A percentile compares a stretch with the other conserved stretches of the same genome.
Conservation (phyloP, 495 filamentous ascomycete genomes). For the Penicillium daleae region DNA sequence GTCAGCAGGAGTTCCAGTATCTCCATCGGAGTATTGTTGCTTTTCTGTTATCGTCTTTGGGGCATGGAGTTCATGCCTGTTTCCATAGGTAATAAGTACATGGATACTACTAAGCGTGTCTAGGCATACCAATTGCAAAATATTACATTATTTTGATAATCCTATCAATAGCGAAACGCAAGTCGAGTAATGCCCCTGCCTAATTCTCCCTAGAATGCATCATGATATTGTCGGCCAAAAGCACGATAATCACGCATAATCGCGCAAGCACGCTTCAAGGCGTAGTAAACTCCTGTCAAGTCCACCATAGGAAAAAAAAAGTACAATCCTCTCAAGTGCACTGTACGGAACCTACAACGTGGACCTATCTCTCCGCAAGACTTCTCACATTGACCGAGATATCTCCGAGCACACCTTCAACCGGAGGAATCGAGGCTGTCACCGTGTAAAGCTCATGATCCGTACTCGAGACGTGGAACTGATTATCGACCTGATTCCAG, state of each 20-base stretch:
- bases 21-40: too few relatives aligned
- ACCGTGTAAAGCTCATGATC: slow-evolving; percentile 11
- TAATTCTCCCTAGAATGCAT: background rate
- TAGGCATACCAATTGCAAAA: background rate
- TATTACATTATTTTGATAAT: background rate
- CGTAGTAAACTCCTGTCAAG: too few relatives aligned
- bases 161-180: background rate
- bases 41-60: too few relatives aligned
- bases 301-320: too few relatives aligned
- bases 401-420: slow-evolving; percentile 15
- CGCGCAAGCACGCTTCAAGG: background rate
- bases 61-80: too few relatives aligned
- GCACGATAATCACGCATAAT: background rate
- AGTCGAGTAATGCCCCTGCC: background rate
- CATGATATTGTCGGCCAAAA: background rate
- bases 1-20: background rate
- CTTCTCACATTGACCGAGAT: slow-evolving; percentile 15
- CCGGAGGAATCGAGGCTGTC: slow-evolving; percentile 6
- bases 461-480: slow-evolving; percentile 11
- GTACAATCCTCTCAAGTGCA: background rate
- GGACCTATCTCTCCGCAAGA: background rate
- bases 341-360: background rate
- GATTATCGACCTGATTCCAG: slow-evolving; percentile 9
- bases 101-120: too few relatives aligned
- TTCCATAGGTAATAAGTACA: too few relatives aligned